Percentiles rank a stretch among this genome's conserved stretches.
Conservation (phyloP, 352 stramenopile genomes). For the Stramenopiles sp. region DNA sequence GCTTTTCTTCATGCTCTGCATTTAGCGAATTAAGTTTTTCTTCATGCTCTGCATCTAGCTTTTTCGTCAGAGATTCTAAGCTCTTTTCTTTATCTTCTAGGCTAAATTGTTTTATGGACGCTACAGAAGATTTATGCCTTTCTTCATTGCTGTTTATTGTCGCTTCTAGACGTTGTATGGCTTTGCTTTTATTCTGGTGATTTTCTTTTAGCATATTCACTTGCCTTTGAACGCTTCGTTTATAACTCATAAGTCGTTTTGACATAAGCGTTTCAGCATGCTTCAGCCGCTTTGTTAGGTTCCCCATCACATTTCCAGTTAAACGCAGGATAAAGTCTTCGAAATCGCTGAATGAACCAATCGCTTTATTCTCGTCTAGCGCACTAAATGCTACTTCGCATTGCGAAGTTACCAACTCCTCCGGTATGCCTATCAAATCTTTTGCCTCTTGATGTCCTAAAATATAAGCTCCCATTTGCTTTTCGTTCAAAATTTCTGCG, state of each 20-base stretch:
- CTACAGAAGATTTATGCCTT: not conserved
- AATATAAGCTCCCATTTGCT: not conserved
- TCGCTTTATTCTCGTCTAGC: not conserved
- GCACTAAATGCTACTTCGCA: not conserved
- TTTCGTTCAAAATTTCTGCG: not conserved
- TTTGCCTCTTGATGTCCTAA: not conserved
- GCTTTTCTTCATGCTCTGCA: not conserved
- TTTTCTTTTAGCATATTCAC: not conserved
- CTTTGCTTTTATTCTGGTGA: not conserved
- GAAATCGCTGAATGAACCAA: not conserved
- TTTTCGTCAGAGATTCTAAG: not conserved
- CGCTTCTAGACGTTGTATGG: too few species aligned
- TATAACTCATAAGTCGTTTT: not conserved
- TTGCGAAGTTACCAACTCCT: not conserved
- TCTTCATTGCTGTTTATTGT: not conserved
- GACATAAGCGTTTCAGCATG: not conserved
- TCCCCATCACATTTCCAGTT: not conserved
- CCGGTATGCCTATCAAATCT: not conserved
- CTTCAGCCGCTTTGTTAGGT: not conserved
- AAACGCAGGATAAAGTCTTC: not conserved
- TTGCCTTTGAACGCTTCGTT: not conserved
- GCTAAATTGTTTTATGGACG: not conserved
- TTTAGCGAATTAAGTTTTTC: too few species aligned
- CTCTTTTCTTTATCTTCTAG: not conserved
- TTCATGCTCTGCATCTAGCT: not conserved